Conservation (phyloP, 805 yeast genomes). For the Candida ovalis region DNA sequence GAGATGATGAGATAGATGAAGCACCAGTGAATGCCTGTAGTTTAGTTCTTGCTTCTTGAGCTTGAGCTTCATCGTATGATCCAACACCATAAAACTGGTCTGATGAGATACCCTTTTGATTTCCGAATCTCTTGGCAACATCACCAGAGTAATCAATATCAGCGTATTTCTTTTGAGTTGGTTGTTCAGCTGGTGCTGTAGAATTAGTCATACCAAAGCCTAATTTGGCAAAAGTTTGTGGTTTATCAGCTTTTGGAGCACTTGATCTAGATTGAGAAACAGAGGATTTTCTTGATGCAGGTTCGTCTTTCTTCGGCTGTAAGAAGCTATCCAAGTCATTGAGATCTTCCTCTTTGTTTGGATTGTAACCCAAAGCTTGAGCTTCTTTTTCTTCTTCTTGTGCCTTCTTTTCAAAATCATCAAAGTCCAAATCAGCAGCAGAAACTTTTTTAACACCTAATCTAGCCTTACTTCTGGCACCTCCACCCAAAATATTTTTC, state of each 20-base stretch:
- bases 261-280: conserved; percentile 10
- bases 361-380: conserved; percentile 49
- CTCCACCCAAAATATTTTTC: conserved; percentile 38
- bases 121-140: conserved; percentile 74
- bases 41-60: conserved; percentile 77
- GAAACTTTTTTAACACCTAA: conserved; percentile 55
- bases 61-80: conserved; percentile 69
- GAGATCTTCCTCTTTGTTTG: conserved; percentile 26
- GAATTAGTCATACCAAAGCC: conserved; percentile 88
- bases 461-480: conserved; percentile 55
- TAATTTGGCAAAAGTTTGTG: conserved; percentile 72
- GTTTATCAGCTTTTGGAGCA: conserved; percentile 35
- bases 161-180: conserved; percentile 26
- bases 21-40: conserved; percentile 82
- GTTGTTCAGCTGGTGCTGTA: conserved; percentile 40
- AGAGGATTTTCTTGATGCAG: conserved; percentile 17
- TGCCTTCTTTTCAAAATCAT: conserved; percentile 71
- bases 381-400: conserved; percentile 75
- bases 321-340: conserved; percentile 12
- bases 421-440: conserved; percentile 50
- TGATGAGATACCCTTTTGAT: conserved; percentile 91
- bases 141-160: conserved; percentile 62
- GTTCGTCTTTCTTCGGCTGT: conserved; percentile 13
- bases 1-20: conserved; percentile 83
- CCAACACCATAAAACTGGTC: conserved; percentile 94